Conservation (phyloP, 2,329 filamentous ascomycete species). For the Chalaropsis ovoidea region DNA sequence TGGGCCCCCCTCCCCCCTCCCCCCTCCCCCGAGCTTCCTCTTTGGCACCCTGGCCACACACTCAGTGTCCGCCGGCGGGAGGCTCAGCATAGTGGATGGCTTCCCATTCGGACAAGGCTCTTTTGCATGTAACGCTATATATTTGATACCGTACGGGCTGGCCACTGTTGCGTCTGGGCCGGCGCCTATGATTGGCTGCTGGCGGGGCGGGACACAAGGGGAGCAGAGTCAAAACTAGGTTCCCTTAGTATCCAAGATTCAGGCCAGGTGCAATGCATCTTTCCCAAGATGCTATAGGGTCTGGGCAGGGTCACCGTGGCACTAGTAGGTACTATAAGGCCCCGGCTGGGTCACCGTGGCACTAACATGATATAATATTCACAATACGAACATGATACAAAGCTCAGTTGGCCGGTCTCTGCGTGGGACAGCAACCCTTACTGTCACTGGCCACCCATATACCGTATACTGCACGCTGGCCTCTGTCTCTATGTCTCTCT, state of each 20-base stretch:
- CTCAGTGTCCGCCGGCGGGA: not conserved
- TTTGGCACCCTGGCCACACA: not conserved
- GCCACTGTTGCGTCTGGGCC: not conserved
- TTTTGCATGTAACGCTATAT: constrained; percentile 2
- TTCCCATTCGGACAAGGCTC: not conserved
- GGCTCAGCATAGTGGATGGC: not conserved
- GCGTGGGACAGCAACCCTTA: not conserved
- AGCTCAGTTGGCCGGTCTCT: not conserved
- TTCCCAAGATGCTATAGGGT: not conserved
- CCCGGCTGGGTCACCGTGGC: not conserved
- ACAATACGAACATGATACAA: constrained; percentile 1
- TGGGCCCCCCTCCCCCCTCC: not conserved
- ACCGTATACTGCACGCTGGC: not conserved
- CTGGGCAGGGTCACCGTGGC: not conserved
- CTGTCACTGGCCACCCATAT: not conserved
- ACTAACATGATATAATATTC: not conserved
- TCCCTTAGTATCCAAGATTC: constrained; percentile 1
- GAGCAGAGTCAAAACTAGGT: not conserved
- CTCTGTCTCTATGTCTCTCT: no score
- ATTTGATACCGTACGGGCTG: not conserved
- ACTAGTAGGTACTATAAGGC: not conserved
- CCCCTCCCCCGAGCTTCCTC: not conserved
- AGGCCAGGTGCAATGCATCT: not conserved
- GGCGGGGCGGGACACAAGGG: not conserved
- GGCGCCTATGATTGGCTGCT: not conserved